Conservation (phyloP, 495 filamentous ascomycete genomes). For the Hyaloscypha hepaticicola region DNA sequence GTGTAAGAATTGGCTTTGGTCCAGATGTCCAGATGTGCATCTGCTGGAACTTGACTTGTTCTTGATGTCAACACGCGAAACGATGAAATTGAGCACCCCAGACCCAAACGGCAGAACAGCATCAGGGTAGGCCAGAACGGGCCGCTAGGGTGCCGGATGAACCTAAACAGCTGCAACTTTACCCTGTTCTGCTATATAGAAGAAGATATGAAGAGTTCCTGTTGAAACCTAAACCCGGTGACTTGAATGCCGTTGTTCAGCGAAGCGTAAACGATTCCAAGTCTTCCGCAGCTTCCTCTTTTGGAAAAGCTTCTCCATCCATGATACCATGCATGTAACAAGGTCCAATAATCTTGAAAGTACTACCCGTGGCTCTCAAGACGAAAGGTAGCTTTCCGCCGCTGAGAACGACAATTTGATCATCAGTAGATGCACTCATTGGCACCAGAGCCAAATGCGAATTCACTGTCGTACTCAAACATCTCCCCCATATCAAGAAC, state of each 20-base stretch:
- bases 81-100: no score
- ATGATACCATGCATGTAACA: not conserved
- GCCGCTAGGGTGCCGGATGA: no score
- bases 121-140: no score
- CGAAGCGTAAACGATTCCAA: not conserved
- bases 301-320: not conserved
- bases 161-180: no score
- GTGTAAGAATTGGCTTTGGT: no score
- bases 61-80: no score
- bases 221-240: not conserved
- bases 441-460: not conserved
- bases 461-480: not conserved
- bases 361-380: not conserved
- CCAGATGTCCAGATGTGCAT: no score
- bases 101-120: no score
- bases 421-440: not conserved
- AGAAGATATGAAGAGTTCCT: not conserved
- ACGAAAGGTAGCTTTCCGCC: not conserved
- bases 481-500: not conserved
- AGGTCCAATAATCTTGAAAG: not conserved
- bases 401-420: not conserved
- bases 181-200: no score
- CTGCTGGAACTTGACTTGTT: no score
- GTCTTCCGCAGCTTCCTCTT: not conserved
- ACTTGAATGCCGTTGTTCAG: not conserved